Conservation (phyloP, 208 protist genomes). For the Crithidia acanthocephali region DNA sequence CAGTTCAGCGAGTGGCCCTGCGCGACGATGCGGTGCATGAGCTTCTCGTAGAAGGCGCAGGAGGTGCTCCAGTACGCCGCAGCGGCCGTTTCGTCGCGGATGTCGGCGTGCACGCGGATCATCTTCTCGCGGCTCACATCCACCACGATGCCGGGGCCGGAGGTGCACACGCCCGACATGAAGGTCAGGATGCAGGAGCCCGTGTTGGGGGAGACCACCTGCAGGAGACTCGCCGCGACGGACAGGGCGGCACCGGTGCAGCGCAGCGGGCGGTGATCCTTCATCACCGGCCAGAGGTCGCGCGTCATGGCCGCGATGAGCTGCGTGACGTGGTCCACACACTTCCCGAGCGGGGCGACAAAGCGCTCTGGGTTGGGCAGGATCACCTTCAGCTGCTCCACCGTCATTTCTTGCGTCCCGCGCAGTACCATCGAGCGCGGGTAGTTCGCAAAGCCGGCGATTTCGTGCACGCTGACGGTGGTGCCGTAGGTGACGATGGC, state of each 20-base stretch:
- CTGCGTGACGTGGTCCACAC: slow-evolving; percentile 66
- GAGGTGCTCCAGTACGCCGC: slow-evolving; percentile 79
- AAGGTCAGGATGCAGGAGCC: slow-evolving; percentile 97
- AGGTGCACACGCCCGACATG: slow-evolving; percentile 95
- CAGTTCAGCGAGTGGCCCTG: slow-evolving; percentile 97
- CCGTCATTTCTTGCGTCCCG: slow-evolving; percentile 77
- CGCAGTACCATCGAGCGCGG: slow-evolving; percentile 87
- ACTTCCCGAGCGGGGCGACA: slow-evolving; percentile 77
- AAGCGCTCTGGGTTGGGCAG: slow-evolving; percentile 61
- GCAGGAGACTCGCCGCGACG: slow-evolving; percentile 95
- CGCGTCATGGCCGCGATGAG: slow-evolving; percentile 95
- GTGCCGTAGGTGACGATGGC: slow-evolving; percentile 98
- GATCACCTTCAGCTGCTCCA: slow-evolving; percentile 54
- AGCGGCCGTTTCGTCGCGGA: slow-evolving; percentile 86
- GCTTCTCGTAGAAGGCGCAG: slow-evolving; percentile 93
- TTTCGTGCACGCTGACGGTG: slow-evolving; percentile 92
- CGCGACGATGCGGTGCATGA: slow-evolving; percentile 94
- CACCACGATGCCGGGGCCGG: slow-evolving; percentile 95
- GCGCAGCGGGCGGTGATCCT: slow-evolving; percentile 92
- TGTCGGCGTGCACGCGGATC: slow-evolving; percentile 97
- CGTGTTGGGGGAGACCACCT: slow-evolving; percentile 88
- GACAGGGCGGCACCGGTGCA: slow-evolving; percentile 98
- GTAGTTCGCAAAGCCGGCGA: slow-evolving; percentile 67
- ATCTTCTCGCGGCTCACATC: slow-evolving; percentile 92
- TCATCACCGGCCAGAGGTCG: slow-evolving; percentile 96